These are phyloP conservation scores for Pichia paraexigua DNA, from an alignment of 805 yeast species.

Conservation along the genomic window DNA sequence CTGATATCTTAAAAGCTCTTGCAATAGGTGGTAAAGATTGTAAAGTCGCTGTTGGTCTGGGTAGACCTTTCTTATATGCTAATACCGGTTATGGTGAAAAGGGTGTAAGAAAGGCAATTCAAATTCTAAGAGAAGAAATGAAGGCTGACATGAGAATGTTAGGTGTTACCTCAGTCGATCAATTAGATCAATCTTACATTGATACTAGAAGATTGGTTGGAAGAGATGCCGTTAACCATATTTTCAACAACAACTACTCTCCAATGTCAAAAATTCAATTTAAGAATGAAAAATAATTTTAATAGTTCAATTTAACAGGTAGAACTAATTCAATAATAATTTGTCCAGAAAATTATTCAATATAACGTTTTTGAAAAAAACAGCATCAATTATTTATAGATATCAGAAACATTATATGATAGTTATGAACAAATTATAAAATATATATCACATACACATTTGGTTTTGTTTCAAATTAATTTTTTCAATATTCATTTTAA, in stretches of 20 bases:
- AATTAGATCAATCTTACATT: slow-evolving; percentile 35
- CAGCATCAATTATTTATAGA: background rate
- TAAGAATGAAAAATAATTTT: slow-evolving; percentile 8
- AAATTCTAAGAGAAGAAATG: slow-evolving; percentile 53
- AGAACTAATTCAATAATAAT: background rate
- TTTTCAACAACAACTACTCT: slow-evolving; percentile 11
- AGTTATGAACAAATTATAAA: background rate
- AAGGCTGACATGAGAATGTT: slow-evolving; percentile 57
- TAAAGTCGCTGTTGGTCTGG: slow-evolving; percentile 63
- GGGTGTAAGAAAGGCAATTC: slow-evolving; percentile 61
- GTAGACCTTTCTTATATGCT: slow-evolving; percentile 52
- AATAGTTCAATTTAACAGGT: background rate
- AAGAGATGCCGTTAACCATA: slow-evolving; percentile 14
- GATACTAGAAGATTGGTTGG: slow-evolving; percentile 25
- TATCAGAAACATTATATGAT: background rate
- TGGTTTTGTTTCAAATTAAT: background rate
- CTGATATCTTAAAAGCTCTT: slow-evolving; percentile 68
- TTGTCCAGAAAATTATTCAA: background rate
- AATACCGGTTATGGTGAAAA: slow-evolving; percentile 63
- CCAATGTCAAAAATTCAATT: slow-evolving; percentile 13
- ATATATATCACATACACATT: background rate
- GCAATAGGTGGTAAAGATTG: slow-evolving; percentile 70
- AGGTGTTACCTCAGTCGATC: slow-evolving; percentile 46
- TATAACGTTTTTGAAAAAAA: background rate
- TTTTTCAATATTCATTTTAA: background rate